phyloP scores from a whole-genome alignment of 306 rosid genomes.

The Pueraria montana region DNA sequence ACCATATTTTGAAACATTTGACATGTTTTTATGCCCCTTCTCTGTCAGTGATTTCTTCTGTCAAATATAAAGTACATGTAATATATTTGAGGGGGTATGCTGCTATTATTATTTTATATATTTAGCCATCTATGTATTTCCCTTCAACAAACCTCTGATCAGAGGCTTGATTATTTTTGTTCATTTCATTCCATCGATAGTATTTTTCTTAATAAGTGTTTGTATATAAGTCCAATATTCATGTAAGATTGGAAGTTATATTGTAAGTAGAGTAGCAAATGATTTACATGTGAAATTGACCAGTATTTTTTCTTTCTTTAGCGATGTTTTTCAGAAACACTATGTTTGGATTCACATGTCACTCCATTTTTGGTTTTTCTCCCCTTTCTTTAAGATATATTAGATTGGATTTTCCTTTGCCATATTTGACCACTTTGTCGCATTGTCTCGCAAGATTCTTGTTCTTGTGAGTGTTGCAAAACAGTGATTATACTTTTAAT shows the following conservation, averaged over 20 bases:
- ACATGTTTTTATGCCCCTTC: too few species aligned
- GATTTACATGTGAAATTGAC: conserved; percentile 20
- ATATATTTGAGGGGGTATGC: too few species aligned
- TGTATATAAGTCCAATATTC: conserved; percentile 31
- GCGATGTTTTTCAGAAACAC: conserved; percentile 3
- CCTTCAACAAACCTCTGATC: too few species aligned
- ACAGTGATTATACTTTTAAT: background rate
- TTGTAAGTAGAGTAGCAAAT: background rate
- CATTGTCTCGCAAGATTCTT: background rate
- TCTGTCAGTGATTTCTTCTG: too few species aligned
- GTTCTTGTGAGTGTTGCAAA: background rate
- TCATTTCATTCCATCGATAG: conserved; percentile 21
- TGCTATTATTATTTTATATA: too few species aligned
- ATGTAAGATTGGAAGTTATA: background rate
- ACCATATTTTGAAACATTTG: too few species aligned
- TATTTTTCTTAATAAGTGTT: background rate
- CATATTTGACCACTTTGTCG: conserved; percentile 4
- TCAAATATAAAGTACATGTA: too few species aligned
- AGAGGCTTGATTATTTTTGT: background rate
- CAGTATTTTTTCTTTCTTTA: background rate
- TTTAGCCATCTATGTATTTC: too few species aligned
- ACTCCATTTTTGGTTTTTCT: background rate
- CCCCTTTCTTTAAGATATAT: background rate
- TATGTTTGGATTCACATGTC: background rate
- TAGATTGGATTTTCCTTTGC: background rate